phyloP scores from a whole-genome alignment of 2,329 filamentous ascomycete genomes.

The Penicillium sp. region DNA sequence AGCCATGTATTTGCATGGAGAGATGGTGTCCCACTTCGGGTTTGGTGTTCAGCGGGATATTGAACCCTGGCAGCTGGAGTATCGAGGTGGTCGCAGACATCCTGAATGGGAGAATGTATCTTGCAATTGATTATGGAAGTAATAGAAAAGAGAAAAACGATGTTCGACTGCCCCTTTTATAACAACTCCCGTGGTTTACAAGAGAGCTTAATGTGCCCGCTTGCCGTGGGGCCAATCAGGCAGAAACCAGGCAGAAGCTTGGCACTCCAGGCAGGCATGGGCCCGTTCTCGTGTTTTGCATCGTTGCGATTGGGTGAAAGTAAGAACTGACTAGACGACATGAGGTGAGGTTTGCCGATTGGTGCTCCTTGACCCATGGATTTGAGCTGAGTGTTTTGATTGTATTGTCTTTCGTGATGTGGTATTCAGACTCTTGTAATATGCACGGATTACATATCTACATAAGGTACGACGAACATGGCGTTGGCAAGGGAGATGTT shows the following conservation, averaged over 20 bases:
- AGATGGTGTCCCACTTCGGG: background rate
- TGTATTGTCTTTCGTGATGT: background rate
- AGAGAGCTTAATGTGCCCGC: background rate
- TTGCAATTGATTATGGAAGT: background rate
- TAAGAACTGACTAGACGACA: background rate
- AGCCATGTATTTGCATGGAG: background rate
- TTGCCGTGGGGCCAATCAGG: conserved; percentile 1
- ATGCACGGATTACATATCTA: background rate
- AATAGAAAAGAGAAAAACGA: background rate
- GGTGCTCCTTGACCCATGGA: background rate
- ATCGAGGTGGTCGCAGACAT: background rate
- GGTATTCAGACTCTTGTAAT: background rate
- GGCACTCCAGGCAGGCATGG: conserved; percentile 3
- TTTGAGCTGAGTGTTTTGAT: background rate
- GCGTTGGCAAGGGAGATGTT: conserved; percentile 6
- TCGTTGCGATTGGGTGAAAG: background rate
- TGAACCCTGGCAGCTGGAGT: conserved; percentile 1
- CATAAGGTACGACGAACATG: background rate
- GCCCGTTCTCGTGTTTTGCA: background rate
- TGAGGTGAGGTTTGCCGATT: conserved; percentile 2
- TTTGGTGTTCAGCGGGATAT: background rate
- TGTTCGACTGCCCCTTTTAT: background rate
- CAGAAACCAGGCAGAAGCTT: conserved; percentile 6
- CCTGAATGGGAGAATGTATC: background rate
- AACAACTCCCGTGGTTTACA: background rate